phyloP scores from a whole-genome alignment of 106 monocot species.

The Phalaenopsis equestris region DNA sequence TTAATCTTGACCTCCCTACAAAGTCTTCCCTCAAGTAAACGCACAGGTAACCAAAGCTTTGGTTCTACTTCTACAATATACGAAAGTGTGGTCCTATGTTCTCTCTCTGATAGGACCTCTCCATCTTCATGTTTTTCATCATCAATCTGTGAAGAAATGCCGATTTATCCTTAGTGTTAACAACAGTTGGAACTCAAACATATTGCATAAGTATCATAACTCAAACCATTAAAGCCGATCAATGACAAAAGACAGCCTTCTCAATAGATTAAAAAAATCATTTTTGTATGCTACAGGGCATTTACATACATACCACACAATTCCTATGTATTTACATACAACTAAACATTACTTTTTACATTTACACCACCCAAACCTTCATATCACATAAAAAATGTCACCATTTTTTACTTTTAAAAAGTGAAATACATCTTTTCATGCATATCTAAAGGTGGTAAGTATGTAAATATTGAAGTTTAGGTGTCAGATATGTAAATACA shows the following conservation, averaged over 20 bases:
- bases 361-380: too few relatives aligned
- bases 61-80: constrained; percentile 80
- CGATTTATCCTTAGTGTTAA: background rate
- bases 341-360: too few relatives aligned
- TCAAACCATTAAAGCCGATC: background rate
- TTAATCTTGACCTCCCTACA: constrained; percentile 67
- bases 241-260: background rate
- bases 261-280: background rate
- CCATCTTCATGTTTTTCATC: constrained; percentile 9
- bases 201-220: too few relatives aligned
- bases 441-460: too few relatives aligned
- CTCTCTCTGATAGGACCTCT: constrained; percentile 7
- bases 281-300: background rate
- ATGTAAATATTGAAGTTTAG: too few relatives aligned
- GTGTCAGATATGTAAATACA: too few relatives aligned
- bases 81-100: constrained; percentile 44
- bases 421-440: too few relatives aligned
- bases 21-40: constrained; percentile 73
- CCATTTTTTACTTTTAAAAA: too few relatives aligned
- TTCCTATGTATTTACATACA: too few relatives aligned
- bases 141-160: constrained; percentile 20
- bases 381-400: too few relatives aligned
- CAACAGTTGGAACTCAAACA: too few relatives aligned
- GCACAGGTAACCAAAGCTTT: constrained; percentile 79
- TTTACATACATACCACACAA: too few relatives aligned